Conservation (phyloP, 805 yeast genomes). For the Scheffersomyces ergatensis region DNA sequence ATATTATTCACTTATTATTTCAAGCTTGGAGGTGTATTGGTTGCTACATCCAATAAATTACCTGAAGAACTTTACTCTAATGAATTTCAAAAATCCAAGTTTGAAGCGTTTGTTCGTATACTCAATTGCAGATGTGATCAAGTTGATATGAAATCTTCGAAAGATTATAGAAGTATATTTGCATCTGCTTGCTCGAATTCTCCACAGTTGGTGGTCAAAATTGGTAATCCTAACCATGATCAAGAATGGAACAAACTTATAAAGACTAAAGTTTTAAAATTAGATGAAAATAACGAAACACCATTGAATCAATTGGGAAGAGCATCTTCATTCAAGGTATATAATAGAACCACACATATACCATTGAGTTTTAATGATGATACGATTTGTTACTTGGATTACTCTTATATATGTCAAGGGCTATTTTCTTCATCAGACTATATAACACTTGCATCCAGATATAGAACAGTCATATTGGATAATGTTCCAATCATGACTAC, state of each 20-base stretch:
- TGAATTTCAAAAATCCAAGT: constrained; percentile 57
- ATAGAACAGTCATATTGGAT: constrained; percentile 55
- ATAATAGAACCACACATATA: constrained; percentile 51
- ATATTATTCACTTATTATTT: constrained; percentile 66
- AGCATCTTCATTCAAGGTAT: constrained; percentile 43
- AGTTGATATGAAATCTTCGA: constrained; percentile 57
- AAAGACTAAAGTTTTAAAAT: constrained; percentile 12
- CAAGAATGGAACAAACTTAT: constrained; percentile 35
- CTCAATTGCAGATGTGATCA: constrained; percentile 58
- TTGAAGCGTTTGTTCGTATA: constrained; percentile 54
- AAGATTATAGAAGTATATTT: constrained; percentile 50
- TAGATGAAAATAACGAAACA: constrained; percentile 2
- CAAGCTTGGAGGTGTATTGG: constrained; percentile 70
- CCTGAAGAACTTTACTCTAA: constrained; percentile 73
- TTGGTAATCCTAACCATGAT: constrained; percentile 19
- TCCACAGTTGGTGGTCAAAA: constrained; percentile 33
- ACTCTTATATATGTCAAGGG: constrained; percentile 53
- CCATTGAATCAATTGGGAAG: constrained; percentile 9
- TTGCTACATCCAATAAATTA: constrained; percentile 69
- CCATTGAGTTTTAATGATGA: constrained; percentile 37
- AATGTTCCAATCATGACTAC: constrained; percentile 59
- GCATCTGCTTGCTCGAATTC: constrained; percentile 12
- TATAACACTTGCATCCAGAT: constrained; percentile 62
- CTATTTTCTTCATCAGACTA: constrained; percentile 66
- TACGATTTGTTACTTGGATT: constrained; percentile 49